Evolutionary conservation across 2,329 filamentous ascomycete species (phyloP).

Genomic region (Penicillium palitans): DNA sequence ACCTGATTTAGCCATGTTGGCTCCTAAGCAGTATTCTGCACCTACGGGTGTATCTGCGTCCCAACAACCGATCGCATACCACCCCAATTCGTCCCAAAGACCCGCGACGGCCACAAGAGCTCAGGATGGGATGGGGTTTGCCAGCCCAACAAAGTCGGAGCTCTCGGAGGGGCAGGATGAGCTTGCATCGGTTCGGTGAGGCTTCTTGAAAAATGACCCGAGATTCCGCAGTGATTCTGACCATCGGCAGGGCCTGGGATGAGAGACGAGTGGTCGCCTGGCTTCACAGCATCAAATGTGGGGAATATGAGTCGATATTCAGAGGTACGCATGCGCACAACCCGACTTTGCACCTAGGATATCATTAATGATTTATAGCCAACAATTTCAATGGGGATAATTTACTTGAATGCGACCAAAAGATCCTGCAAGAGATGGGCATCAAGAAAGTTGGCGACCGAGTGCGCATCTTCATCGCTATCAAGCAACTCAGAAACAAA

Average conservation of each 20-base stretch:
- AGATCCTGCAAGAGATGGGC: slow-evolving; percentile 94
- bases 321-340: slow-evolving; percentile 53
- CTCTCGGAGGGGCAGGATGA: slow-evolving; percentile 78
- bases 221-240: slow-evolving; percentile 20
- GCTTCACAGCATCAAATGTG: slow-evolving; percentile 85
- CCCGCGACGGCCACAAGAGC: slow-evolving; percentile 30
- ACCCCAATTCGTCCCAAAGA: slow-evolving; percentile 32
- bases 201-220: background rate
- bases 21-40: slow-evolving; percentile 44
- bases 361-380: slow-evolving; percentile 45
- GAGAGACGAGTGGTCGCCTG: slow-evolving; percentile 91
- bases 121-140: slow-evolving; percentile 53
- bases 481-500: slow-evolving; percentile 78
- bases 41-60: slow-evolving; percentile 35
- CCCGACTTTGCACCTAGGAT: background rate
- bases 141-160: slow-evolving; percentile 87
- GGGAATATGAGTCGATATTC: slow-evolving; percentile 90
- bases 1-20: slow-evolving; percentile 36
- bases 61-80: slow-evolving; percentile 38
- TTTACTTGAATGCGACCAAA: slow-evolving; percentile 93
- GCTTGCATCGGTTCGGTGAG: slow-evolving; percentile 70
- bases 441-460: slow-evolving; percentile 97
- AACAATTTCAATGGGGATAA: slow-evolving; percentile 99
- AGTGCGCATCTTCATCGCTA: slow-evolving; percentile 82
- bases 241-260: slow-evolving; percentile 66